Base-by-base conservation (phyloP, 2,329 filamentous ascomycete species). In the Cladosporium sp. region DNA sequence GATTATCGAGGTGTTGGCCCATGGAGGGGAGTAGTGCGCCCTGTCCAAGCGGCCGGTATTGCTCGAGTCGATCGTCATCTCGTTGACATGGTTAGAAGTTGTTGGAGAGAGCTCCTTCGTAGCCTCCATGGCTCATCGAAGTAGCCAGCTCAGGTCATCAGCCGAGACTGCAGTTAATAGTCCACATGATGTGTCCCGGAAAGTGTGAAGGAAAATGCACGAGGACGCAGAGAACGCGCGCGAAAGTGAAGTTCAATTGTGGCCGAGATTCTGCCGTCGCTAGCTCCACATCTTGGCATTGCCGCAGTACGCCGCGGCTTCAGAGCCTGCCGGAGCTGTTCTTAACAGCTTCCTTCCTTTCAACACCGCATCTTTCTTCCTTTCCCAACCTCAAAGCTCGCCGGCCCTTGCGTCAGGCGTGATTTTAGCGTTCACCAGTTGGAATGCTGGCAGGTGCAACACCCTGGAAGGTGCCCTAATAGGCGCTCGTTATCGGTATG, bases 1-100 rank as follows among this genome's bases (percentile, higher is more conserved):
- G 67, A 99, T 96, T 63, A 99, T 96, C 73, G 88, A 92, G 61
- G 96, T 84, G 71, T 97, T 88, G 45, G 88, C 88, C 93, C 93
- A 99, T 68, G 93, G 93, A 54, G 93, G 93, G 56, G 85, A 87
- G 72, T 97, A 99, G 61, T 90, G 86, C 57, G 83, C 84, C 57
- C 67, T 58, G 40, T 64, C 56, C 34, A 48, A 50, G 43, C 48
- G 41, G 19, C 50, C 47, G 34, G 42, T 53, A 27, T 52, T 45
- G 48, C 36, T 47, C 37, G 27, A 9, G 27, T 48, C 56, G 52
- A n/a, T n/a, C n/a, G 24, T 54, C 36, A 43, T 17, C 11, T 48
- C 29, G 7, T 48, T 36, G 45, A 29, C 39, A 27, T 20, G n/a
- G 27, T 34, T 11, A 12, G 27, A 17, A 13, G 8, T 41, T 24